Base-by-base conservation (phyloP, 495 filamentous ascomycete genomes). In the Aspergillus heteromorphus region DNA sequence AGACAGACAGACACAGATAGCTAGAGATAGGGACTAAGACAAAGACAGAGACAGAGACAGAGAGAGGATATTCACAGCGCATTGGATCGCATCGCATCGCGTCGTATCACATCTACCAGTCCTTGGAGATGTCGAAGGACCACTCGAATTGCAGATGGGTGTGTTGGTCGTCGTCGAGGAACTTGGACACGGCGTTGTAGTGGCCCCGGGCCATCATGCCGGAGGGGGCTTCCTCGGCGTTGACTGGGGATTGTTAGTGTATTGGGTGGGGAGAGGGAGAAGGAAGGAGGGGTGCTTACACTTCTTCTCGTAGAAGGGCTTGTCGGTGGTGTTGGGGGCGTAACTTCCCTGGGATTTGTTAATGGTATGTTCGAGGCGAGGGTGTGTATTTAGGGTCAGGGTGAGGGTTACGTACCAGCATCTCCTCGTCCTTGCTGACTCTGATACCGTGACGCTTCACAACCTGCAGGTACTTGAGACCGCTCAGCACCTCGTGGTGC, bases 41-140 rank as follows among this genome's bases (percentile, higher is more conserved):
- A n/a, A 13, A 45, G 8, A 45, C 10, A 25, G 42, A 48, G 14
- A 51, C 18, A 2, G 30, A 2, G 30, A 2, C 1, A 2, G 11
- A 36, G 27, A 51, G 25, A 27, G 29, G 41, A 38, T 40, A 48
- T 43, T 34, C 38, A 50, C 45, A 18, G 49, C 34, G 23, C 36
- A 47, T 2, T 55, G 36, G 43, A n/a, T n/a, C n/a, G n/a, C n/a
- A n/a, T n/a, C n/a, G n/a, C n/a, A n/a, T n/a, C n/a, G n/a, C n/a
- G n/a, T n/a, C n/a, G n/a, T n/a, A n/a, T 58, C 47, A 50, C 34
- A 43, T 58, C 42, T 65, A 74, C 95, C 93, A 97, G 65, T 92
- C 88, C 79, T 97, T 98, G 69, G 83, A 79, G 65, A 98, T 96
- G 60, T 96, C 87, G 62, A 98, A 97, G 47, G 82, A 79, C 93